phyloP scores from a whole-genome alignment of 495 filamentous ascomycete genomes.

The Xylaria grammica region DNA sequence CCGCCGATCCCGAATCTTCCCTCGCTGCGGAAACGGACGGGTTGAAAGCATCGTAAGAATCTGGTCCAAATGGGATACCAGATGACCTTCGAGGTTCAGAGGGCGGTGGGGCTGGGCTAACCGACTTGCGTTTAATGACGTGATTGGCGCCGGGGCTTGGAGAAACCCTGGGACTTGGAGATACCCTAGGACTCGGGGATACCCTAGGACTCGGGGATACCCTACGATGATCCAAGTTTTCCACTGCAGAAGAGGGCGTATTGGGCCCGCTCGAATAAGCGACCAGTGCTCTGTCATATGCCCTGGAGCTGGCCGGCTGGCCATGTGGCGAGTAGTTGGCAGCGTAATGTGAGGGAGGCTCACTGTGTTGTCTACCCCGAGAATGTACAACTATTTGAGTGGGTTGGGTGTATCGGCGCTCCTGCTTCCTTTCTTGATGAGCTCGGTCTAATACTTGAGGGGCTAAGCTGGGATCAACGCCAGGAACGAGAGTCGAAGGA shows the following conservation, averaged over 20 bases:
- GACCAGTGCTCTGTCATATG: conserved; percentile 40
- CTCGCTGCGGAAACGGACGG: conserved; percentile 50
- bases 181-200: no score
- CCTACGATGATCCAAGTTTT: conserved; percentile 48
- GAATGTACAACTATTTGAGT: conserved; percentile 40
- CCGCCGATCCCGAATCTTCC: conserved; percentile 30
- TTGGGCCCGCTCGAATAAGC: conserved; percentile 48
- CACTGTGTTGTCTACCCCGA: conserved; percentile 48
- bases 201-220: conserved; percentile 66
- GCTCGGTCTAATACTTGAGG: conserved; percentile 62
- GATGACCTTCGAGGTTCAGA: conserved; percentile 59
- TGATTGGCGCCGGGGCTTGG: conserved; percentile 59
- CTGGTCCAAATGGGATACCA: conserved; percentile 83
- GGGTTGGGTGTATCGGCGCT: conserved; percentile 48
- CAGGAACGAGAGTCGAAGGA: conserved; percentile 72
- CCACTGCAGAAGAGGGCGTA: conserved; percentile 37
- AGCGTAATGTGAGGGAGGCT: conserved; percentile 39
- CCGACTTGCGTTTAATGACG: conserved; percentile 72
- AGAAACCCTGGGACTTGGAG: no score
- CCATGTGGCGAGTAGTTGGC: conserved; percentile 46
- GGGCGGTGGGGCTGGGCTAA: conserved; percentile 73
- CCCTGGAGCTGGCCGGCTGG: conserved; percentile 40
- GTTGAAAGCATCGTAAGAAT: conserved; percentile 82
- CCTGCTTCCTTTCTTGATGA: conserved; percentile 51
- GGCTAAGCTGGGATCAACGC: conserved; percentile 64